These are phyloP conservation scores for Erigeron philadelphicus DNA, from an alignment of 140 eudicot species.

Conservation along the genomic window DNA sequence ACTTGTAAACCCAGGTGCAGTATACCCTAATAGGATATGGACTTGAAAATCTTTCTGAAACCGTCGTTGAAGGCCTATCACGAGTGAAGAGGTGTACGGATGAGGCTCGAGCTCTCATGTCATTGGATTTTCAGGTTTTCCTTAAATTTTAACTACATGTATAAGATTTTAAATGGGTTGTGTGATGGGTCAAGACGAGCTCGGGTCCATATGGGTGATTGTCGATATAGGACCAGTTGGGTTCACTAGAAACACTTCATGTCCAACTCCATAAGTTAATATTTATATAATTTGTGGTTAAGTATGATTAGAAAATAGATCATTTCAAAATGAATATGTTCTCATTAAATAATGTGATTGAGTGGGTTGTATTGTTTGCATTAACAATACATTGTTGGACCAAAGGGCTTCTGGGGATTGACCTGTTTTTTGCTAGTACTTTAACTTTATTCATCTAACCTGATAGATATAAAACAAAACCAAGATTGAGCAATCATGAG, in stretches of 20 bases:
- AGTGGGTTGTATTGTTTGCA: neutral
- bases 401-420: neutral
- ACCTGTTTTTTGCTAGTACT: neutral
- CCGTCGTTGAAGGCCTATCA: conserved; percentile 79
- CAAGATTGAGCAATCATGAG: neutral
- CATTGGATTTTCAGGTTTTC: conserved; percentile 89
- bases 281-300: neutral
- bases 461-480: neutral
- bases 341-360: neutral
- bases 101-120: conserved; percentile 97
- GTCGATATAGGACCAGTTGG: neutral
- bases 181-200: conserved; percentile 1
- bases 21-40: conserved; percentile 73
- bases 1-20: conserved; percentile 57
- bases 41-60: conserved; percentile 78
- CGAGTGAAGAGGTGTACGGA: conserved; percentile 88
- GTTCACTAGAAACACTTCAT: conserved; percentile 4
- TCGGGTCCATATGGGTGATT: neutral
- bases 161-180: conserved; percentile 15
- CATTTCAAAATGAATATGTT: neutral
- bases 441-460: neutral
- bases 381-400: neutral
- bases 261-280: neutral
- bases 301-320: neutral
- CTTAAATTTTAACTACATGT: conserved; percentile 3